phyloP scores from a whole-genome alignment of 1,284 basidiomycete species.

The Rhodotorula sp. region DNA sequence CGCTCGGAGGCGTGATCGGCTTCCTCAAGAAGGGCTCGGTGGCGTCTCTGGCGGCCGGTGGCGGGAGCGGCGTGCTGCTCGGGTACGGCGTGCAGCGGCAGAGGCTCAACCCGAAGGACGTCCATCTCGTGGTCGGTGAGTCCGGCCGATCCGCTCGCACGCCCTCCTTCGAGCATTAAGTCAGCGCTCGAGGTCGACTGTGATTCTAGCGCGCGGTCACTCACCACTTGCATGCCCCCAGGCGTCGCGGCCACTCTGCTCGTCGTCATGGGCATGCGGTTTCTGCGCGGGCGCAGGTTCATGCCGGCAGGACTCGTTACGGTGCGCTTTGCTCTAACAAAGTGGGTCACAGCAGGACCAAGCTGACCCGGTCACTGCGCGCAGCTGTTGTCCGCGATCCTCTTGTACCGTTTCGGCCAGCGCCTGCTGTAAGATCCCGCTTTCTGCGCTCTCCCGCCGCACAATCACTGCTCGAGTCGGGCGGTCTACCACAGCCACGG shows the following conservation, averaged over 20 bases:
- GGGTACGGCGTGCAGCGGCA: constrained; percentile 18
- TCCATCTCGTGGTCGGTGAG: constrained; percentile 19
- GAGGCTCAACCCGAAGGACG: constrained; percentile 2
- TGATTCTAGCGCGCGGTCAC: too few species aligned
- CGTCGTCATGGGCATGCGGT: constrained; percentile 28
- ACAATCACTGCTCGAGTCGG: neutral
- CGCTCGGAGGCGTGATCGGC: constrained; percentile 30
- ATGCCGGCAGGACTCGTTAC: constrained; percentile 39
- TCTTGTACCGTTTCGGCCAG: constrained; percentile 20
- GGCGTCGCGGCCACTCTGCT: constrained; percentile 20
- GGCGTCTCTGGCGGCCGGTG: constrained; percentile 29
- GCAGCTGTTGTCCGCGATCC: constrained; percentile 9
- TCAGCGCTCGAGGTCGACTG: neutral
- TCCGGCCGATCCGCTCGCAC: neutral
- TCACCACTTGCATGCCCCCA: neutral
- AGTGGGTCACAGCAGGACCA: too few species aligned
- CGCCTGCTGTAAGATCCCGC: neutral
- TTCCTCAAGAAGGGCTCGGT: constrained; percentile 24
- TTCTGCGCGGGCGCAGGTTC: constrained; percentile 18
- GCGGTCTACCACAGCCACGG: too few species aligned
- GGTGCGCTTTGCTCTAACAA: neutral
- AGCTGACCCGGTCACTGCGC: neutral
- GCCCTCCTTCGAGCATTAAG: neutral
- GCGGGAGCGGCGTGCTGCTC: constrained; percentile 14
- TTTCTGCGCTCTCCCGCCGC: neutral